Percentiles rank a stretch among this genome's conserved stretches.
Conservation (phyloP, 179 eudicot genomes). For the Gypsophila paniculata region DNA sequence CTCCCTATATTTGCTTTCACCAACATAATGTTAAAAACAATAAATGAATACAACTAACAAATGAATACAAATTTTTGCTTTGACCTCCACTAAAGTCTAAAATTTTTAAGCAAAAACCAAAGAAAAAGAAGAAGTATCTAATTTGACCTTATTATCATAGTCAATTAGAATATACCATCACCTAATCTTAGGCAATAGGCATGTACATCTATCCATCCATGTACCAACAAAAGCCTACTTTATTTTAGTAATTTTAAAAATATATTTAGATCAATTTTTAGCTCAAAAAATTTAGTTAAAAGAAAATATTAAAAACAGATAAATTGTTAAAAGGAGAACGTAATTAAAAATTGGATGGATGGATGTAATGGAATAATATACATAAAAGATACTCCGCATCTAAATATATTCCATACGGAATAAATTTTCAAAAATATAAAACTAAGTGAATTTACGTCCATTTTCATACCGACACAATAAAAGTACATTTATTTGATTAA, state of each 20-base stretch:
- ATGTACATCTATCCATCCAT: conserved; percentile 5
- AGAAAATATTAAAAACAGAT: too few relatives aligned
- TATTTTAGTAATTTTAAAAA: conserved; percentile 8
- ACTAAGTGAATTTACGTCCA: too few relatives aligned
- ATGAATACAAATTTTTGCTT: conserved; percentile 29
- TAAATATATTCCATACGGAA: too few relatives aligned
- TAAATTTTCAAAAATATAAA: too few relatives aligned
- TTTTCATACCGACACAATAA: too few relatives aligned
- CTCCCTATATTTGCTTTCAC: conserved; percentile 2
- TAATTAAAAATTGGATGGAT: too few relatives aligned
- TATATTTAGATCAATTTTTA: neutral
- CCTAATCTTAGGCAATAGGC: conserved; percentile 19
- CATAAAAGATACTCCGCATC: too few relatives aligned
- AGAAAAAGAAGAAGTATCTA: neutral
- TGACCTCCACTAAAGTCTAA: conserved; percentile 27
- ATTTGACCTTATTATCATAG: conserved; percentile 17
- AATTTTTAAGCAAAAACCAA: conserved; percentile 1
- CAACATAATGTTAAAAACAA: neutral
- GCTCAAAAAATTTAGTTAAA: too few relatives aligned
- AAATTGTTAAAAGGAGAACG: too few relatives aligned
- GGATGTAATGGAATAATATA: too few relatives aligned
- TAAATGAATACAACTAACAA: neutral
- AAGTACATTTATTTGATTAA: neutral
- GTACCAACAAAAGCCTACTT: conserved; percentile 32
- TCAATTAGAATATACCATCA: conserved; percentile 22